phyloP scores from a whole-genome alignment of 1,284 basidiomycete species.

The Gomphus sp. region DNA sequence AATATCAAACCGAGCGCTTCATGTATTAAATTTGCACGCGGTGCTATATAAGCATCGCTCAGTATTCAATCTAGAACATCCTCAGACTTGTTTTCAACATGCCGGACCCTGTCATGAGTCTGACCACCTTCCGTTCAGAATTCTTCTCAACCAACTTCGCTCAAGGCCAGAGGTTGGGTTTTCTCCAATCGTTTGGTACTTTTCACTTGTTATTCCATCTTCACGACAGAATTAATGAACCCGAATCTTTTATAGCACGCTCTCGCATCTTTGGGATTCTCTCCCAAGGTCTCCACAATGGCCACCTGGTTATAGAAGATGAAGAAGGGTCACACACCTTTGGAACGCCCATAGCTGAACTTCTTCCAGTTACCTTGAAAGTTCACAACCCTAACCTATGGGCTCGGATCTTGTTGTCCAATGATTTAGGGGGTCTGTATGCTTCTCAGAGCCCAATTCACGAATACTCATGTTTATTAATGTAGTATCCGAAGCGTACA shows the following conservation, averaged over 20 bases:
- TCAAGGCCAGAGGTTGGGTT: too few relatives aligned
- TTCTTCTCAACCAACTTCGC: too few relatives aligned
- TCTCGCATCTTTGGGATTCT: neutral
- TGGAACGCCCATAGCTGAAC: neutral
- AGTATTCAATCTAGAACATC: too few relatives aligned
- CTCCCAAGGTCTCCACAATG: neutral
- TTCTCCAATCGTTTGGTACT: too few relatives aligned
- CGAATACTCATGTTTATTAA: neutral
- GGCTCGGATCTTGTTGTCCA: conserved; percentile 20
- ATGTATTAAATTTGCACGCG: too few relatives aligned
- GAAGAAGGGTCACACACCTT: neutral
- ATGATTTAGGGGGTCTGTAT: conserved; percentile 10
- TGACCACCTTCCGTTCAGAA: too few relatives aligned
- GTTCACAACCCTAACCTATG: conserved; percentile 24
- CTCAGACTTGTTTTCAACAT: too few relatives aligned
- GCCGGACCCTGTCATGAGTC: too few relatives aligned
- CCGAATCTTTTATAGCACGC: neutral
- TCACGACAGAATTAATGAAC: too few relatives aligned
- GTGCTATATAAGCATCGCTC: too few relatives aligned
- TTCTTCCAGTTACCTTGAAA: neutral
- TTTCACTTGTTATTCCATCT: too few relatives aligned
- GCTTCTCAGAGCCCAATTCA: neutral
- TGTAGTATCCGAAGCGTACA: conserved; percentile 27
- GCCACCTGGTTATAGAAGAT: neutral
- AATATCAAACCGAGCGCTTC: too few relatives aligned